A percentile compares a stretch with the other conserved stretches of the same genome.
Conservation (phyloP, 2,329 filamentous ascomycete genomes). For the Podosphaera aphanis region DNA sequence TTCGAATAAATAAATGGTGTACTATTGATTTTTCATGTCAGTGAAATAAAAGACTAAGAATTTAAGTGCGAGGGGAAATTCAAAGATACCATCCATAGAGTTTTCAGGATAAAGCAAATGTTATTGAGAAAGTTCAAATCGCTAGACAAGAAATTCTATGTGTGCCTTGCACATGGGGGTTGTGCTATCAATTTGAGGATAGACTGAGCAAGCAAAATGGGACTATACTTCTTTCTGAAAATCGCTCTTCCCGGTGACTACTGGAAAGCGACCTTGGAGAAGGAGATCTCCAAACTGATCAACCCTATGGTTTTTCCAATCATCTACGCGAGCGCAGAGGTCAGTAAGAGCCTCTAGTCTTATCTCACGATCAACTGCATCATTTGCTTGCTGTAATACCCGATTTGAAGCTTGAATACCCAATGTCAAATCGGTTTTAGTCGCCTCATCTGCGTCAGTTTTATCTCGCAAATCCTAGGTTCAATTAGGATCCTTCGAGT, state of each 20-base stretch:
- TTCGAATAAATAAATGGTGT: conserved; percentile 94
- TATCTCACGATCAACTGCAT: conserved; percentile 73
- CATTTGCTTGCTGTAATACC: conserved; percentile 66
- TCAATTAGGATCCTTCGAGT: neutral
- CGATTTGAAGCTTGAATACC: conserved; percentile 67
- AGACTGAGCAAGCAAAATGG: conserved; percentile 2
- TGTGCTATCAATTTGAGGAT: neutral
- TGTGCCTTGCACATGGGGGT: neutral
- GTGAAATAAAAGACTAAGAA: conserved; percentile 3
- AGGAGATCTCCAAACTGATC: conserved; percentile 80
- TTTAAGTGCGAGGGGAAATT: neutral
- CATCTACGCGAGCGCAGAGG: conserved; percentile 61
- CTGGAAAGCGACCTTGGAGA: conserved; percentile 72
- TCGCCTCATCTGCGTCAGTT: conserved; percentile 43
- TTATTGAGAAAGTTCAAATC: neutral
- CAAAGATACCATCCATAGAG: conserved; percentile 2
- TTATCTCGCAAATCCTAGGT: conserved; percentile 69
- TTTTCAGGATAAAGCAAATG: neutral
- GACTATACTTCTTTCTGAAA: conserved; percentile 49
- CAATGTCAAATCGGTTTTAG: conserved; percentile 45
- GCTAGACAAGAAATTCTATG: neutral
- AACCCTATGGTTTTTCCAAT: conserved; percentile 86
- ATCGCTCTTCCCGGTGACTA: conserved; percentile 73
- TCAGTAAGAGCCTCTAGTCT: conserved; percentile 66
- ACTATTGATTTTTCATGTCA: conserved; percentile 26